Conservation (phyloP, 2,329 filamentous ascomycete genomes). For the Rutstroemia sp. region DNA sequence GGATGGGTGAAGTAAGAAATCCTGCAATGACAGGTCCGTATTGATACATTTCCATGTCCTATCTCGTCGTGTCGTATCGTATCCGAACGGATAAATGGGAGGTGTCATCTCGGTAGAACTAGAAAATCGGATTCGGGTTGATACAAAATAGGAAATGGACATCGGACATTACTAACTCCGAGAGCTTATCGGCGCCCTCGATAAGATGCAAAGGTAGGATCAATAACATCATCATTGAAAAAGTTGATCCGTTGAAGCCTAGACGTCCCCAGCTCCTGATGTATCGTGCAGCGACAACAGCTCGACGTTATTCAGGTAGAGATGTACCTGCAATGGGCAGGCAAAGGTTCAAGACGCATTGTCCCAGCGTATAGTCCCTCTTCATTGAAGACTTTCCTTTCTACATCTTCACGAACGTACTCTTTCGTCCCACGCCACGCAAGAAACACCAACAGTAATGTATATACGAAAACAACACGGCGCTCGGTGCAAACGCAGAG, state of each 20-base stretch:
- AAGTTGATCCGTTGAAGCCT: not conserved
- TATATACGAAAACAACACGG: constrained; percentile 7
- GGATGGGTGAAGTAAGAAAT: too few relatives aligned
- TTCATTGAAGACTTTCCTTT: not conserved
- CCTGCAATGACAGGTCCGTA: too few relatives aligned
- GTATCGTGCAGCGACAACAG: not conserved
- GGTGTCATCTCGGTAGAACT: not conserved
- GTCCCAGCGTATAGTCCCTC: constrained; percentile 7
- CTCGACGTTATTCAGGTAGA: constrained; percentile 11
- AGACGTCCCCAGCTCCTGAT: not conserved
- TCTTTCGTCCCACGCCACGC: too few relatives aligned
- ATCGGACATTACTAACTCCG: not conserved
- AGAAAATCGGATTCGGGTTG: not conserved
- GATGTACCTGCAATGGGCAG: constrained; percentile 26
- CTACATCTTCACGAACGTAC: not conserved
- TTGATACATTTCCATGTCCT: too few relatives aligned
- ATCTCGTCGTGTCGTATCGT: too few relatives aligned
- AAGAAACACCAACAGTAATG: not conserved
- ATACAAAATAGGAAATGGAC: not conserved
- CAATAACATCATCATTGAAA: constrained; percentile 4
- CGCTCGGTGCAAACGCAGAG: constrained; percentile 30
- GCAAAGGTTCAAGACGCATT: constrained; percentile 15
- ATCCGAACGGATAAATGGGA: too few relatives aligned
- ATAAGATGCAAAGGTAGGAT: not conserved
- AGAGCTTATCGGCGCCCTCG: not conserved